phyloP scores from a whole-genome alignment of 441 rosid species.

The Metrosideros polymorpha region DNA sequence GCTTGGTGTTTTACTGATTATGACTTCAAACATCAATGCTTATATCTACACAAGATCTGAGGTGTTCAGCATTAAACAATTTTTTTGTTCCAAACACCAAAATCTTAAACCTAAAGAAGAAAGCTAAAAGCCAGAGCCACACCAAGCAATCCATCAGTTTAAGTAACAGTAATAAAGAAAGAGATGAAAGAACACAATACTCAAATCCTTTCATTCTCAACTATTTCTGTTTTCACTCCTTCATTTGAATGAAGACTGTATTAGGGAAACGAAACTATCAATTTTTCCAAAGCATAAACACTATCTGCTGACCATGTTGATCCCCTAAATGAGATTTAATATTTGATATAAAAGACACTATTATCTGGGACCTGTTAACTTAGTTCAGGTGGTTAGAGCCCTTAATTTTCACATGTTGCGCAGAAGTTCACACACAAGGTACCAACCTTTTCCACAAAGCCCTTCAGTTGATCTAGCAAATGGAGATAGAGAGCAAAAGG shows the following conservation, averaged over 20 bases:
- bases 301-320: neutral
- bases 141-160: neutral
- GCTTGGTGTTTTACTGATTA: neutral
- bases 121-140: neutral
- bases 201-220: neutral
- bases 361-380: neutral
- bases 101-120: neutral
- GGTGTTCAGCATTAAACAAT: neutral
- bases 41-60: neutral
- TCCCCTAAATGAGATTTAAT: neutral
- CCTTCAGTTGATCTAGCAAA: constrained; percentile 20
- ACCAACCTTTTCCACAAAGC: constrained; percentile 40
- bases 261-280: neutral
- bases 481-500: constrained; percentile 13
- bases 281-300: neutral
- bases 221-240: neutral
- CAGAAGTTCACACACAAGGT: neutral
- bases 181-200: neutral
- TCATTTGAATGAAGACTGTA: neutral
- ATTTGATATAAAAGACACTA: neutral
- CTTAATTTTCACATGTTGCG: neutral
- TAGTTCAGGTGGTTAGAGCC: neutral
- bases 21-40: neutral
- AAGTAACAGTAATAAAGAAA: neutral
- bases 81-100: neutral